Base-by-base conservation (phyloP, 306 rosid genomes). In the Styphnolobium japonicum region DNA sequence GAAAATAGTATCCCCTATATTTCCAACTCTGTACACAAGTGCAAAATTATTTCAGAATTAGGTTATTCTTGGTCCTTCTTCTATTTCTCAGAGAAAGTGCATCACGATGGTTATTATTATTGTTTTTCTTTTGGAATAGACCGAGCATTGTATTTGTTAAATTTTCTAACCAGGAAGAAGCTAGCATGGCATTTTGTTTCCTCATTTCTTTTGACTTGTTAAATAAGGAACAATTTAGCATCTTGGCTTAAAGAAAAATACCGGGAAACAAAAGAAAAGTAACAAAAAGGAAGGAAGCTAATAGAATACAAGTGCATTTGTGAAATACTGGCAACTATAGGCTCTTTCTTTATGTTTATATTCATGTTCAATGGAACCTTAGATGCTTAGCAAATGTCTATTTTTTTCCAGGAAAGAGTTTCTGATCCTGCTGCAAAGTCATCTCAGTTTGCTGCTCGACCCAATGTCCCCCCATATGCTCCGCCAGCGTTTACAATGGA, bases 351-450 rank as follows among this genome's bases (percentile, higher is more conserved):
- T 73, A 42, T 78, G 21, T 53, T 79, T 69, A 66, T 65, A 0
- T 60, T 69, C 36, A 77, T 39, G 6, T 43, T 76, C 61, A 39
- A 42, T 67, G 48, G 15, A 16, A 73, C 74, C 18, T 49, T 74
- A 36, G 64, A 81, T 79, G 62, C 68, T 74, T 25, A 76, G 45
- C 60, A 36, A 29, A 63, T 66, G 7, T 68, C 56, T 64, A 21
- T 42, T 67, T 75, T 74, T 76, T 77, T 74, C 16, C 80, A 95
- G 99, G 99, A 95, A 90, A 90, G 92, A 89, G 96, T 88, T 36
- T 80, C 84, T 51, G 98, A 92, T 83, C 79, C 92, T 82, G 86
- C 92, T 53, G 88, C 90, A 12, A 95, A 91, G 84, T 76, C 96
- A 33, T 86, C 98, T 79, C 92, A 86, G 69, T 87, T 86, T 81